Conservation (phyloP, 2,329 filamentous ascomycete genomes). For the Zymoseptoria passerinii region DNA sequence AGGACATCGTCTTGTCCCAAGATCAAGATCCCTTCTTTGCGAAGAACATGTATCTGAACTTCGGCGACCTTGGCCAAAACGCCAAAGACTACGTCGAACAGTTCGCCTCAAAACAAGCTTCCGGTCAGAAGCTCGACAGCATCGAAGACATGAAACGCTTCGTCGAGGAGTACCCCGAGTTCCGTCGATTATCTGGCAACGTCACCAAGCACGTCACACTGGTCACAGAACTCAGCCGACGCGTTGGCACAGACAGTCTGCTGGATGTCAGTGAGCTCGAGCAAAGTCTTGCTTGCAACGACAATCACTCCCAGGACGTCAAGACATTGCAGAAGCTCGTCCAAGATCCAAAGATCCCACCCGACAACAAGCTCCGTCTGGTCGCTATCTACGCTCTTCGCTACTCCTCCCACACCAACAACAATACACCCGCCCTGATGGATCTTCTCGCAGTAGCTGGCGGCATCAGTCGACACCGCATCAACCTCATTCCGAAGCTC, state of each 20-base stretch:
- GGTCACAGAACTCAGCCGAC: constrained; percentile 83
- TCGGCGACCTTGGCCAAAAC: constrained; percentile 87
- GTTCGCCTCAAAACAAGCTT: constrained; percentile 96
- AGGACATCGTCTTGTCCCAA: constrained; percentile 87
- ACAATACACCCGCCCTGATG: constrained; percentile 72
- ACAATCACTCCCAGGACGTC: constrained; percentile 86
- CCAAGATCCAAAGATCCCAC: constrained; percentile 65
- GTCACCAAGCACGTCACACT: constrained; percentile 97
- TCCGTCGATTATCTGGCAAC: constrained; percentile 91
- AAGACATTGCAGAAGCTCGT: constrained; percentile 86
- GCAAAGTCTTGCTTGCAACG: constrained; percentile 92
- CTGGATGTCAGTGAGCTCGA: constrained; percentile 97
- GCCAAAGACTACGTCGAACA: constrained; percentile 99
- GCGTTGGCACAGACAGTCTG: constrained; percentile 75
- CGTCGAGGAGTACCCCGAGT: constrained; percentile 97
- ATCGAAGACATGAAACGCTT: constrained; percentile 99
- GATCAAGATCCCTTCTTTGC: constrained; percentile 98
- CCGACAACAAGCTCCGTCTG: constrained; percentile 77
- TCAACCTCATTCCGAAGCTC: constrained; percentile 73
- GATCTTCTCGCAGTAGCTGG: constrained; percentile 80
- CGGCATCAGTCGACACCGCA: constrained; percentile 65
- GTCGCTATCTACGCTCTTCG: constrained; percentile 92
- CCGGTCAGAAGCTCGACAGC: constrained; percentile 89
- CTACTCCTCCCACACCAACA: constrained; percentile 79
- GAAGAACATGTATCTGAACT: constrained; percentile 99